Evolutionary conservation across 2,329 filamentous ascomycete genomes (phyloP).

Genomic region (Fusarium citri): DNA sequence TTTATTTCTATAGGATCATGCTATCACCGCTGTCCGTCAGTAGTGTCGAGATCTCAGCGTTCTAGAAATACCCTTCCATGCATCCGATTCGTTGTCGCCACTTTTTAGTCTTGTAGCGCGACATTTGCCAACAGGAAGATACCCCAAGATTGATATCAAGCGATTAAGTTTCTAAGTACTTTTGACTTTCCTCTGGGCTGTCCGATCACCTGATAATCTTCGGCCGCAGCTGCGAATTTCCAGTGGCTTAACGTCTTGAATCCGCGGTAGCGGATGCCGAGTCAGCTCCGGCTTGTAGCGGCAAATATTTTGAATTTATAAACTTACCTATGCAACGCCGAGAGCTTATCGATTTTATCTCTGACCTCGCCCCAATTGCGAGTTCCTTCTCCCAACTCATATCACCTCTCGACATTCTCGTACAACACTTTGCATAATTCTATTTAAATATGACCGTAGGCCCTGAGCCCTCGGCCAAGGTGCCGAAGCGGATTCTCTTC

Average conservation of each 20-base stretch:
- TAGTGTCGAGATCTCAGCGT: neutral
- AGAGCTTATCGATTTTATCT: constrained; percentile 16
- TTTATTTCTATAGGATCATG: neutral
- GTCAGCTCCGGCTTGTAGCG: constrained; percentile 46
- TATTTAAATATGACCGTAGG: constrained; percentile 38
- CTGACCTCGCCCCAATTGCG: neutral
- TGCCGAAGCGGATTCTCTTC: constrained; percentile 74
- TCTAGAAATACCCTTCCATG: constrained; percentile 15
- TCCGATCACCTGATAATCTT: constrained; percentile 32
- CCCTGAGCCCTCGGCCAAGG: constrained; percentile 24
- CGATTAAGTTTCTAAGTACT: constrained; percentile 1
- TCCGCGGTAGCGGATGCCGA: constrained; percentile 20
- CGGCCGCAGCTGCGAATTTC: neutral
- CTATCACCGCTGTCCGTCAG: neutral
- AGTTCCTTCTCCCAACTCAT: neutral
- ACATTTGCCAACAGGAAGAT: neutral
- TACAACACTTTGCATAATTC: neutral
- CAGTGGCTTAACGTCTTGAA: constrained; percentile 14
- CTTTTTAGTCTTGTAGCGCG: constrained; percentile 29
- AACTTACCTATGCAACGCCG: constrained; percentile 6
- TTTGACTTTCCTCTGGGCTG: neutral
- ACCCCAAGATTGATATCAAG: neutral
- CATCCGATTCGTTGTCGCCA: constrained; percentile 18
- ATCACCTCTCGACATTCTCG: neutral
- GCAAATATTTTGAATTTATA: constrained; percentile 39